phyloP scores from a whole-genome alignment of 164 flowering plant species.

The Kingdonia uniflora region DNA sequence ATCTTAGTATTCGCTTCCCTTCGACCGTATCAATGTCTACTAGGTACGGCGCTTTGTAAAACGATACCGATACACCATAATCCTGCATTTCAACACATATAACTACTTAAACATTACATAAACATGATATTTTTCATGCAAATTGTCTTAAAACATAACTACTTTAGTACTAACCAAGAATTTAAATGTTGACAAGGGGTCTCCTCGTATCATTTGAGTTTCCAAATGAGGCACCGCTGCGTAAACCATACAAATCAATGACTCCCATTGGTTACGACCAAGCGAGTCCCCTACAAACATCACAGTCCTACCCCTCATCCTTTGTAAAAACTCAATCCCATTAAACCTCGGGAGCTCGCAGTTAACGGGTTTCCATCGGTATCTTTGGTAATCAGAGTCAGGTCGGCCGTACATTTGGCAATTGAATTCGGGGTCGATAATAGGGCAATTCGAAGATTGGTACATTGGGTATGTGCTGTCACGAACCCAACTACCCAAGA shows the following conservation, averaged over 20 bases:
- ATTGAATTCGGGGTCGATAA: slow-evolving; percentile 64
- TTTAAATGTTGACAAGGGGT: slow-evolving; percentile 64
- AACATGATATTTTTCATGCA: no score
- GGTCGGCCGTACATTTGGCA: slow-evolving; percentile 74
- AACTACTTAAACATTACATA: background rate
- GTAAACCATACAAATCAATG: slow-evolving; percentile 59
- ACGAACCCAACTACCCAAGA: slow-evolving; percentile 56
- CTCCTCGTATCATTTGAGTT: slow-evolving; percentile 51
- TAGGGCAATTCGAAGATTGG: slow-evolving; percentile 39
- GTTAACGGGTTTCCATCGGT: slow-evolving; percentile 57
- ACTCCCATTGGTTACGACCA: slow-evolving; percentile 84
- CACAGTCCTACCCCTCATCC: slow-evolving; percentile 55
- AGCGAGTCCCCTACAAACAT: slow-evolving; percentile 90
- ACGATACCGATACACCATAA: slow-evolving; percentile 23
- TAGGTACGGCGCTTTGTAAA: slow-evolving; percentile 29
- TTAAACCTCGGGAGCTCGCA: slow-evolving; percentile 75
- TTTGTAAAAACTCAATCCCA: slow-evolving; percentile 44
- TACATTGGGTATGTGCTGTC: slow-evolving; percentile 53
- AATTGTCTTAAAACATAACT: no score
- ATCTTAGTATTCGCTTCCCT: slow-evolving; percentile 30
- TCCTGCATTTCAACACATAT: slow-evolving; percentile 20
- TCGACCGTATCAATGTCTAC: slow-evolving; percentile 34
- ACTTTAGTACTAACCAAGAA: slow-evolving; percentile 54
- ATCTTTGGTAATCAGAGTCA: slow-evolving; percentile 59
- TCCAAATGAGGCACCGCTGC: slow-evolving; percentile 29